These are phyloP conservation scores for Cucurbita moschata DNA, from an alignment of 306 rosid species.

Conservation along the genomic window DNA sequence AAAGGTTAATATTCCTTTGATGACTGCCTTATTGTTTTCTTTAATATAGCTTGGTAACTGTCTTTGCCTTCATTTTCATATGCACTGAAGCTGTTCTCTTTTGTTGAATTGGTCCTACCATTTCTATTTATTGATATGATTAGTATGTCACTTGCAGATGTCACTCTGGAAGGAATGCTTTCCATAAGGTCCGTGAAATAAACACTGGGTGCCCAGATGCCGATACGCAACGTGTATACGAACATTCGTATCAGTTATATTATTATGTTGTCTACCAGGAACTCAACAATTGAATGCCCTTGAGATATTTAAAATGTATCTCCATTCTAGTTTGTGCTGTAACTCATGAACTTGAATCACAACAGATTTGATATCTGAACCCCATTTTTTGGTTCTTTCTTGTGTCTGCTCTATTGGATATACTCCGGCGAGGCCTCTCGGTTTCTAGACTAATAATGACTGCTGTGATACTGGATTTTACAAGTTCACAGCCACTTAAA, in stretches of 20 bases:
- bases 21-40: not conserved
- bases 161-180: conserved; percentile 4
- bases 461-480: not conserved
- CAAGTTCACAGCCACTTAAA: not conserved
- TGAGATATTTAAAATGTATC: not conserved
- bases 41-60: not conserved
- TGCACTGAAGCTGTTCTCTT: not conserved
- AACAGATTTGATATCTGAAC: not conserved
- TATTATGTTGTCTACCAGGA: conserved; percentile 2
- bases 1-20: not conserved
- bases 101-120: not conserved
- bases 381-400: not conserved
- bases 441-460: not conserved
- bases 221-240: not conserved
- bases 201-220: not conserved
- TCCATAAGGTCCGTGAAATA: not conserved
- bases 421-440: not conserved
- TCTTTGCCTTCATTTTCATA: not conserved
- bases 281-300: not conserved
- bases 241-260: not conserved
- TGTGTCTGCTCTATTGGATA: not conserved
- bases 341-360: not conserved
- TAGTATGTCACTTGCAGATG: conserved; percentile 1
- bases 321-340: not conserved
- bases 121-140: not conserved